phyloP scores from a whole-genome alignment of 2,329 filamentous ascomycete genomes.

The Paecilomyces formosus region DNA sequence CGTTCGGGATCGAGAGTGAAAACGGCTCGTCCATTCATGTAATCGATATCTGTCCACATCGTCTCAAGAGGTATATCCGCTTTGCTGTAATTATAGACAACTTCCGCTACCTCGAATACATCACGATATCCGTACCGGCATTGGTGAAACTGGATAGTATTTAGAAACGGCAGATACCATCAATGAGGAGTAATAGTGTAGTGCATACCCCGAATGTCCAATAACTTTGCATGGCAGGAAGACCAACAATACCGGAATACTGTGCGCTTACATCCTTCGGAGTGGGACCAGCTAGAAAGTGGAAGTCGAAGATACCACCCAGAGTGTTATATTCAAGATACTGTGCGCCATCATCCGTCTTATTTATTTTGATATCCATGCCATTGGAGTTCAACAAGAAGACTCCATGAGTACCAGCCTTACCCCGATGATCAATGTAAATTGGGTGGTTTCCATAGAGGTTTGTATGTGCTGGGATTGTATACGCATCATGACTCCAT shows the following conservation, averaged over 20 bases:
- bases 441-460: slow-evolving; percentile 67
- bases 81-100: slow-evolving; percentile 24
- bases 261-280: slow-evolving; percentile 53
- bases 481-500: slow-evolving; percentile 62
- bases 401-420: slow-evolving; percentile 53
- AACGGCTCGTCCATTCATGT: slow-evolving; percentile 18
- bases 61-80: slow-evolving; percentile 25
- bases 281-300: slow-evolving; percentile 55
- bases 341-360: slow-evolving; percentile 51
- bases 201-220: slow-evolving; percentile 52
- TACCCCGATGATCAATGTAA: slow-evolving; percentile 64
- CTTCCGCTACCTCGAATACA: slow-evolving; percentile 23
- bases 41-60: slow-evolving; percentile 28
- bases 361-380: slow-evolving; percentile 70
- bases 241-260: slow-evolving; percentile 50
- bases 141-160: slow-evolving; percentile 42
- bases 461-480: slow-evolving; percentile 54
- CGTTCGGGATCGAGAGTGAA: slow-evolving; percentile 34
- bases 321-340: slow-evolving; percentile 74
- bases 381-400: slow-evolving; percentile 66
- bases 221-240: slow-evolving; percentile 57
- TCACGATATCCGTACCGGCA: slow-evolving; percentile 55
- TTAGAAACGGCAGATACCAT: not conserved
- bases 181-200: not conserved
- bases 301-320: slow-evolving; percentile 68